Evolutionary conservation across 306 rosid species (phyloP).

Genomic region (Cicer pinnatifidum): DNA sequence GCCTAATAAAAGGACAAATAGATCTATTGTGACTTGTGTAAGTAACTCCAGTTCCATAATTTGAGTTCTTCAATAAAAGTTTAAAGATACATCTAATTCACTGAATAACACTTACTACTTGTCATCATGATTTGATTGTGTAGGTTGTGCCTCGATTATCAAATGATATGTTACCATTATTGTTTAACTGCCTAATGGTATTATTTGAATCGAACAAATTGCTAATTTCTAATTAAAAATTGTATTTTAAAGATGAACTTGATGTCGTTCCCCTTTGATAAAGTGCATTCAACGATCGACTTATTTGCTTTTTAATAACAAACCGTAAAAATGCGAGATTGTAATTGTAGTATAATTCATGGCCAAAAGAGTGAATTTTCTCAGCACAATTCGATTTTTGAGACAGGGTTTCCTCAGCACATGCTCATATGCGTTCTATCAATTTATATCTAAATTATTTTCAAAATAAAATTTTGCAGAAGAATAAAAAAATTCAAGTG

Average conservation of each 20-base stretch:
- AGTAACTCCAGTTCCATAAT: neutral
- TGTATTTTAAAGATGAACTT: neutral
- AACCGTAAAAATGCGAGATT: neutral
- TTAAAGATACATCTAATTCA: neutral
- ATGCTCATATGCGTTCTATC: neutral
- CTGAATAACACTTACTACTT: neutral
- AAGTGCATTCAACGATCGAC: neutral
- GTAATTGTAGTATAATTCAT: neutral
- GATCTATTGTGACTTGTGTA: neutral
- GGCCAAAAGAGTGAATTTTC: neutral
- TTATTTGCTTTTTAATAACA: neutral
- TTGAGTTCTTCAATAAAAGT: neutral
- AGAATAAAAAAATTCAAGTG: neutral
- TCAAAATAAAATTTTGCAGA: neutral
- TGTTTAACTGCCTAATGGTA: conserved; percentile 6
- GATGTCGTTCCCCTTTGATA: neutral
- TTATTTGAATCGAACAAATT: neutral
- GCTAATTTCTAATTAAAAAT: neutral
- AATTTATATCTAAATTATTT: conserved; percentile 6
- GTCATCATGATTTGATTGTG: neutral
- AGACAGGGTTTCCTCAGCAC: neutral
- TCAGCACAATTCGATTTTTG: neutral
- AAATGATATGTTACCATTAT: neutral
- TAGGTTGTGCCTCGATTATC: neutral
- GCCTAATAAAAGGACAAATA: neutral